Evolutionary conservation across 2,329 filamentous ascomycete genomes (phyloP).

Genomic region (Calonectria fujianensis): DNA sequence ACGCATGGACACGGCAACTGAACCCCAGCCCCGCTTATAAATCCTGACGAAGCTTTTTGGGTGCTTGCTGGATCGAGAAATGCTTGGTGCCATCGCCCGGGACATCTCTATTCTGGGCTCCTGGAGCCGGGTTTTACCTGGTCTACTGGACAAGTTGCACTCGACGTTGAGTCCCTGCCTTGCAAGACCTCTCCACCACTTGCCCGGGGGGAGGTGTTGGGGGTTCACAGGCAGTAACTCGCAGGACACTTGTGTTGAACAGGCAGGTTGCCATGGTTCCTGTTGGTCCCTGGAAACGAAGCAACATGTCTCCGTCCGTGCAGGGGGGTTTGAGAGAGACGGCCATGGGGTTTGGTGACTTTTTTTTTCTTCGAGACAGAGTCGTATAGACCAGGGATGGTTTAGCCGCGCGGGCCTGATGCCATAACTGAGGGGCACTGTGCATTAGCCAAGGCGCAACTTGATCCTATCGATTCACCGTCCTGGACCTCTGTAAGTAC

Average conservation of each 20-base stretch:
- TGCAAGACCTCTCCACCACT: not conserved
- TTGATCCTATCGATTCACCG: constrained; percentile 2
- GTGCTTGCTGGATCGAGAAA: constrained; percentile 4
- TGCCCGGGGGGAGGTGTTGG: not conserved
- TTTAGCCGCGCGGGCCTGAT: constrained; percentile 44
- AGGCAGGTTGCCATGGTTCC: constrained; percentile 9
- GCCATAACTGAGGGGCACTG: constrained; percentile 32
- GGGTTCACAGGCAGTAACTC: not conserved
- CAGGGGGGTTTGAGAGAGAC: not conserved
- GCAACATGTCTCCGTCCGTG: not conserved
- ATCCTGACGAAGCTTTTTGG: constrained; percentile 38
- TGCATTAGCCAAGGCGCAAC: constrained; percentile 10
- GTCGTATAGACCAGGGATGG: not conserved
- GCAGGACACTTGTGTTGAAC: constrained; percentile 21
- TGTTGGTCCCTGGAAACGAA: not conserved
- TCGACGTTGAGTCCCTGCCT: not conserved
- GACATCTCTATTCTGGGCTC: constrained; percentile 14
- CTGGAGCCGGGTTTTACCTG: constrained; percentile 7
- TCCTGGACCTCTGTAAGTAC: not conserved
- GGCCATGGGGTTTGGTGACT: too few relatives aligned
- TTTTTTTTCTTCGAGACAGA: not conserved
- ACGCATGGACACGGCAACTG: not conserved
- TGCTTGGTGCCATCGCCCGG: constrained; percentile 15
- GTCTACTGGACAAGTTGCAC: not conserved
- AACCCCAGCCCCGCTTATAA: constrained; percentile 39